Conservation (phyloP, 2,329 filamentous ascomycete species). For the Fusarium liriodendri region DNA sequence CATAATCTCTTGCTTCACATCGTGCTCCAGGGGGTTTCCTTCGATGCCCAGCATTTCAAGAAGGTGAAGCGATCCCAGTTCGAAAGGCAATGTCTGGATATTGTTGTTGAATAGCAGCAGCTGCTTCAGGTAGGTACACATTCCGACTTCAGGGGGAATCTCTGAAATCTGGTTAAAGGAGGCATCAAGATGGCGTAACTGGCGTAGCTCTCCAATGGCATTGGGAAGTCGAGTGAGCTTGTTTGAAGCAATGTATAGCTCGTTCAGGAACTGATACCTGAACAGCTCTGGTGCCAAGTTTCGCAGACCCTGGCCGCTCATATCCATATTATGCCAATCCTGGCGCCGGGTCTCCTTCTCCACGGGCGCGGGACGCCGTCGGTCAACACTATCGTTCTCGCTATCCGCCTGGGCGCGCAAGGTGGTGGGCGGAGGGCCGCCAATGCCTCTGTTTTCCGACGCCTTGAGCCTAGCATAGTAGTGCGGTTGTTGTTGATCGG, state of each 20-base stretch:
- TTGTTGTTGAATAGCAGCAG: conserved; percentile 92
- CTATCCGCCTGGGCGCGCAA: conserved; percentile 60
- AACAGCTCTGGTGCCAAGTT: conserved; percentile 85
- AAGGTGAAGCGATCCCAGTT: conserved; percentile 89
- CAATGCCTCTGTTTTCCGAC: conserved; percentile 75
- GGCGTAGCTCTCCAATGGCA: conserved; percentile 83
- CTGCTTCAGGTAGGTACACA: conserved; percentile 92
- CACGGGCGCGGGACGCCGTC: conserved; percentile 72
- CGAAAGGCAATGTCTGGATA: conserved; percentile 82
- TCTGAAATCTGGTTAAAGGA: conserved; percentile 88
- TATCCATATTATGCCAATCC: conserved; percentile 93
- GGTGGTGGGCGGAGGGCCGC: conserved; percentile 62
- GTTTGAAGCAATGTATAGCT: conserved; percentile 94
- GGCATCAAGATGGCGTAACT: conserved; percentile 84
- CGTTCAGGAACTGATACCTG: conserved; percentile 87
- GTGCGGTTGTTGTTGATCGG: conserved; percentile 71
- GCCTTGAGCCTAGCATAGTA: conserved; percentile 80
- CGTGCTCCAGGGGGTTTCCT: conserved; percentile 84
- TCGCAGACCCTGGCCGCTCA: conserved; percentile 94
- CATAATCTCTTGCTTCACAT: conserved; percentile 83
- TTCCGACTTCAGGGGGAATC: conserved; percentile 91
- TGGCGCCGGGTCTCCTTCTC: conserved; percentile 76
- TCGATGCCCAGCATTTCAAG: conserved; percentile 92
- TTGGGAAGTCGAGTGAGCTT: conserved; percentile 84
- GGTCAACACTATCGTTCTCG: conserved; percentile 67